These are phyloP conservation scores for Scortechinia acanthostroma DNA, from an alignment of 2,329 filamentous ascomycete genomes.

Conservation along the genomic window DNA sequence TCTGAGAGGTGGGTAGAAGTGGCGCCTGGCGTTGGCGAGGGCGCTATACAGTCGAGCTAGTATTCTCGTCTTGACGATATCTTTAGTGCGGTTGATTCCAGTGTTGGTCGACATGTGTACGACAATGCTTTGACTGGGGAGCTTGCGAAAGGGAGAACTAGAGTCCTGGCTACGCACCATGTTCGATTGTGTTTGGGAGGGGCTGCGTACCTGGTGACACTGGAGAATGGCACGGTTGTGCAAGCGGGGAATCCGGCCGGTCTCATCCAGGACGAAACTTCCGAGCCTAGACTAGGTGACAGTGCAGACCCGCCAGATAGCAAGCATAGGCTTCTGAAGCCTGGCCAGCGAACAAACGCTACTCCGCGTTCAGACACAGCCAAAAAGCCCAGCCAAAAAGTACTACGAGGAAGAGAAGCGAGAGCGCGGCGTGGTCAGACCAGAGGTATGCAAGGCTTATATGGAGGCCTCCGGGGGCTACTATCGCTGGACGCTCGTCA, in stretches of 20 bases:
- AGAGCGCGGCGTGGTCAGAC: no score
- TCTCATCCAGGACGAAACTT: no score
- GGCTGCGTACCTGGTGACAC: not conserved
- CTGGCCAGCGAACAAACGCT: no score
- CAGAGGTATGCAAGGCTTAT: no score
- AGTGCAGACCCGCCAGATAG: not conserved
- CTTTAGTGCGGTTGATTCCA: constrained; percentile 10
- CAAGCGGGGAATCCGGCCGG: not conserved
- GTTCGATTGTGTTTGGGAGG: not conserved
- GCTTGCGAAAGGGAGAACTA: not conserved
- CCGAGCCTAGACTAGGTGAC: not conserved
- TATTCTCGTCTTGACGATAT: constrained; percentile 38
- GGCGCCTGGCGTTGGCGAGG: constrained; percentile 33
- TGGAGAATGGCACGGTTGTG: not conserved
- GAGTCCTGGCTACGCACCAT: not conserved
- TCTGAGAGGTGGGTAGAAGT: constrained; percentile 35
- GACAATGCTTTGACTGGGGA: not conserved
- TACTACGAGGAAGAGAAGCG: not conserved
- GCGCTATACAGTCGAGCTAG: constrained; percentile 33
- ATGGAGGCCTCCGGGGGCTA: no score
- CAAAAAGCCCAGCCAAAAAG: no score
- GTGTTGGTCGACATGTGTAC: not conserved
- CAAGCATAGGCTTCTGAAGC: no score
- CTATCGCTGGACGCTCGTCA: no score
- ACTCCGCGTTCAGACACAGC: no score